Evolutionary conservation across 495 filamentous ascomycete genomes (phyloP).

Genomic region (Xylaria venustula): DNA sequence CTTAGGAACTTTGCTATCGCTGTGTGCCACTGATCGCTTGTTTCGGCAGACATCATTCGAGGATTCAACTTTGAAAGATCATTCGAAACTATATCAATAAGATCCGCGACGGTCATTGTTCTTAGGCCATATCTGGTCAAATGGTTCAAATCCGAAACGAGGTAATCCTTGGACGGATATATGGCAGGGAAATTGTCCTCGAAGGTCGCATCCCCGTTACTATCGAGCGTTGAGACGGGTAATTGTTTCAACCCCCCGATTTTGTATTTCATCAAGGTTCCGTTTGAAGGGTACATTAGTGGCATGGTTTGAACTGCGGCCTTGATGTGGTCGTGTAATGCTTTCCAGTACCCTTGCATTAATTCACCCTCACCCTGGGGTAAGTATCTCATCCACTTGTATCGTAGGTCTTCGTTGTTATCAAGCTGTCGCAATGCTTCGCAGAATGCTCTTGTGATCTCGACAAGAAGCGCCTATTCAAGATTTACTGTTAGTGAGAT

Average conservation of each 20-base stretch:
- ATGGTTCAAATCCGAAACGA: background rate
- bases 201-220: background rate
- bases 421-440: conserved; percentile 26
- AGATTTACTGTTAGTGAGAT: conserved; percentile 35
- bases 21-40: background rate
- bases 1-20: background rate
- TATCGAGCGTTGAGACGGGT: background rate
- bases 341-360: background rate
- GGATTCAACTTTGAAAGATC: background rate
- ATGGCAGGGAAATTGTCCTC: background rate
- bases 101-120: background rate
- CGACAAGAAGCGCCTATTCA: conserved; percentile 24
- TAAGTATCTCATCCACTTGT: conserved; percentile 33
- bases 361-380: conserved; percentile 16
- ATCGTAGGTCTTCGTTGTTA: conserved; percentile 19
- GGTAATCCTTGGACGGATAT: background rate
- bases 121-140: background rate
- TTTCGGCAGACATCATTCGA: background rate
- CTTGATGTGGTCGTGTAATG: background rate
- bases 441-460: conserved; percentile 29
- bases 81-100: background rate
- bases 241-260: background rate
- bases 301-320: too few species aligned
- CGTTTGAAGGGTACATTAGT: background rate
- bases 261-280: background rate